Evolutionary conservation across 345 rosid genomes (phyloP), one percentile per base, ranked within the genome.

Genomic region (Litchi chinensis): DNA sequence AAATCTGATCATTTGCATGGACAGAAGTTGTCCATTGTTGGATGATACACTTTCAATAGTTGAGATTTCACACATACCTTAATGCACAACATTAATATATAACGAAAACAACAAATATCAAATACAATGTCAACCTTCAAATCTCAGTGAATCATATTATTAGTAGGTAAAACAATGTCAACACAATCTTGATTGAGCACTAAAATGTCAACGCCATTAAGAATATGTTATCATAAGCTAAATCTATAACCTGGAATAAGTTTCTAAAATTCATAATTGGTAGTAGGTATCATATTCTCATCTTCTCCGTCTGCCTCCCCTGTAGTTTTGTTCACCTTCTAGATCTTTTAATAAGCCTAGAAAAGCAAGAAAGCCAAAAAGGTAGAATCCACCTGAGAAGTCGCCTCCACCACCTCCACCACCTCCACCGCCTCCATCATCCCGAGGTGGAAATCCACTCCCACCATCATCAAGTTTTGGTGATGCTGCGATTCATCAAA

Each of bases 351-450:
- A 83, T 69, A 95, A 86, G 56, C 97, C 95, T 76, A 93, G 84
- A 67, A 95, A 92, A 8, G 92, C 95, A 3, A 95, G 95, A 81
- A 95, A 91, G 10, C 97, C 98, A 18, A 94, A 93, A 71, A 95
- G 87, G 88, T 91, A 91, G 84, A 93, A 95, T 32, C 98, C 99
- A 1, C 99, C 99, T 0, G 98, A 95, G 88, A 86, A 92, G 85
- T 90, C 90, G 44, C 96, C 98, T 18, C 99, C 99, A 0, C 97
- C 98, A 0, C 98, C 98, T 16, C 98, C 98, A 0, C 98, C 97
- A 0, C 97, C 98, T 0, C 98, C 99, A 0, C 98, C 99, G 0
- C 95, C 96, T 2, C 87, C 96, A 22, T 84, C 97, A 77, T 88
- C 93, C 1, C 90, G 85, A 21, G 98, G 98, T 8, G 96, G 97